Evolutionary conservation across 1,139 yeast genomes (phyloP).

Genomic region (Blastobotrys elegans): DNA sequence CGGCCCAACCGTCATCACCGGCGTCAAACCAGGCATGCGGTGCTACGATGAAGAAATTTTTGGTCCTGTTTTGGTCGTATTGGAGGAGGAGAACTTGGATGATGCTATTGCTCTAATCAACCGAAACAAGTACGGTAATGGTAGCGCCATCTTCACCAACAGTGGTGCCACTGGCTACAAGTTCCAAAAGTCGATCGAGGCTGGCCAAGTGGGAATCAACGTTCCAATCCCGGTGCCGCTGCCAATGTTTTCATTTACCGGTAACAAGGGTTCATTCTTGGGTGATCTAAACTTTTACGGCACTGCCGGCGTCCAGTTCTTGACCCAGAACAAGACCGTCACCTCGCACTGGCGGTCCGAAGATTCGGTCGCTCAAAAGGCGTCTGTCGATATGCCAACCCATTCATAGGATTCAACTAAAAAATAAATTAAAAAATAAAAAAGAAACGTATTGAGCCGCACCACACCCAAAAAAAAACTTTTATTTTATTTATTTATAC

Average conservation of each 20-base stretch:
- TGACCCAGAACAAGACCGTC: constrained; percentile 74
- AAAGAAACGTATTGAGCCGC: too few relatives aligned
- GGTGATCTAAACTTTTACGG: constrained; percentile 82
- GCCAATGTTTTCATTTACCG: constrained; percentile 80
- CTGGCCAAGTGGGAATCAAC: constrained; percentile 76
- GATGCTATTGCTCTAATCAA: constrained; percentile 68
- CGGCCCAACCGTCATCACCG: constrained; percentile 65
- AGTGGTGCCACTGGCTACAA: constrained; percentile 67
- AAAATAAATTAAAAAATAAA: too few relatives aligned
- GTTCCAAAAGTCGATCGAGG: constrained; percentile 64
- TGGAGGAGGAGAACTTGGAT: constrained; percentile 62
- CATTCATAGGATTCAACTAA: constrained; percentile 14
- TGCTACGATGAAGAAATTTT: constrained; percentile 73
- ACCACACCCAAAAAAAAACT: too few relatives aligned
- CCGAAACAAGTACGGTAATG: constrained; percentile 66
- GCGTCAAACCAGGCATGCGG: constrained; percentile 63
- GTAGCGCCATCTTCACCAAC: constrained; percentile 64
- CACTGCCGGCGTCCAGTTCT: constrained; percentile 64
- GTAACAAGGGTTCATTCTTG: constrained; percentile 69
- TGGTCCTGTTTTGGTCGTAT: constrained; percentile 67
- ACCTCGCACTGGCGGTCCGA: constrained; percentile 65
- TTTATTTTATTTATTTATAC: too few relatives aligned
- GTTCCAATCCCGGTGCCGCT: constrained; percentile 83
- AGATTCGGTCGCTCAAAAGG: constrained; percentile 50
- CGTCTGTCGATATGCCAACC: constrained; percentile 45